phyloP scores from a whole-genome alignment of 352 stramenopile species.

The Phytophthora litchii region DNA sequence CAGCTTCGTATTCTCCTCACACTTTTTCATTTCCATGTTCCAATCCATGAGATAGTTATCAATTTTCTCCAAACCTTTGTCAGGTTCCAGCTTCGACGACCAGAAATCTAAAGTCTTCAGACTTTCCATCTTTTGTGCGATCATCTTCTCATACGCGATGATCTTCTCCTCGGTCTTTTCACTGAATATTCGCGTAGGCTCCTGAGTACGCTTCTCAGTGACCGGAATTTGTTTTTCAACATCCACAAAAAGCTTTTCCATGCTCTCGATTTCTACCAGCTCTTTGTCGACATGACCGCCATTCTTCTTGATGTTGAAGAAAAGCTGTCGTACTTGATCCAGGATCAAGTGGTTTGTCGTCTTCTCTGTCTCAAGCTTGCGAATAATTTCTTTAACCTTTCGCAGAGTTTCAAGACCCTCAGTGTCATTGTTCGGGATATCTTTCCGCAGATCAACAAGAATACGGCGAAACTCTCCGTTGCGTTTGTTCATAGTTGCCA shows the following conservation, averaged over 20 bases:
- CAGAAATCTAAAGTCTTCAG: conserved; percentile 88
- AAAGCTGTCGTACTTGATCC: conserved; percentile 80
- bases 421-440: conserved; percentile 80
- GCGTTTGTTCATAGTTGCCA: conserved; percentile 85
- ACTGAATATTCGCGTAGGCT: conserved; percentile 85
- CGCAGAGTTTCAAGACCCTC: conserved; percentile 82
- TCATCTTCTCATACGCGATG: conserved; percentile 90
- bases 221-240: conserved; percentile 81
- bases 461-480: conserved; percentile 84
- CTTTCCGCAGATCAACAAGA: conserved; percentile 81
- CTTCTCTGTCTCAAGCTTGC: conserved; percentile 77
- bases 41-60: conserved; percentile 82
- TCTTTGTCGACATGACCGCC: conserved; percentile 87
- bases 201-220: conserved; percentile 76
- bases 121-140: conserved; percentile 82
- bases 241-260: conserved; percentile 83
- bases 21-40: conserved; percentile 90
- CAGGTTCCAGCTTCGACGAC: conserved; percentile 78
- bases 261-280: conserved; percentile 78
- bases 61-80: conserved; percentile 86
- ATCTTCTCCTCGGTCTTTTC: conserved; percentile 95
- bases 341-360: conserved; percentile 71
- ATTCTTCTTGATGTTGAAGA: conserved; percentile 81
- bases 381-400: conserved; percentile 87
- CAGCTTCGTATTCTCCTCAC: conserved; percentile 92